Conservation (phyloP, 176 grass and related monocot genomes). For the Sorghum bicolor region Sorghum_bicolor_NCBIv3 NC_012877.2:2400001-2400500, state of each 20-base stretch:
- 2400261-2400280: neutral
- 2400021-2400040: neutral
- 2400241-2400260: neutral
- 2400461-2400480: too few species aligned
- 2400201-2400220: neutral
- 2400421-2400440: too few species aligned
- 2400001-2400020: neutral
- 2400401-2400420: neutral
- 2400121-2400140: conserved; percentile 89
- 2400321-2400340: neutral
- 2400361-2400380: neutral
- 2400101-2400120: conserved; percentile 66
- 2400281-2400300: too few species aligned
- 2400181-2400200: neutral
- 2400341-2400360: neutral
- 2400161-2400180: neutral
- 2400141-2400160: conserved; percentile 84
- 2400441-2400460: too few species aligned
- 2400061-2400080: neutral
- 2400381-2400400: neutral
- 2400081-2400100: conserved; percentile 94
- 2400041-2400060: neutral
- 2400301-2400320: neutral
- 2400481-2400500: too few species aligned
- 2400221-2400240: neutral